These are phyloP conservation scores for Globisporangium polare DNA, from an alignment of 352 stramenopile species.

Conservation along the genomic window DNA sequence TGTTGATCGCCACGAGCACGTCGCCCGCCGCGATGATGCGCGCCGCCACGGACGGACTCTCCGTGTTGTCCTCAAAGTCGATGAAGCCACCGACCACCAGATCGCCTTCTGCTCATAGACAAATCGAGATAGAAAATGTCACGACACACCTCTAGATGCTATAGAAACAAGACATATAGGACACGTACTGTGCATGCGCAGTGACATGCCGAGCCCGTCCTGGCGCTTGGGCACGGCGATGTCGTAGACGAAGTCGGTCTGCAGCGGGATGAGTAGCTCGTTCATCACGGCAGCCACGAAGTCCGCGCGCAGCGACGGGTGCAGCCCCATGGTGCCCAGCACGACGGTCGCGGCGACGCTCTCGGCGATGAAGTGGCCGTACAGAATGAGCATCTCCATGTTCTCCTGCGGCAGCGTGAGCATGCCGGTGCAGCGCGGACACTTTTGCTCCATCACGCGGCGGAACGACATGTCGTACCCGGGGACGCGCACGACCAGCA, in stretches of 20 bases:
- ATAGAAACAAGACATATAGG: not conserved
- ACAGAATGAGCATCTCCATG: constrained; percentile 88
- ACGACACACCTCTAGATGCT: not conserved
- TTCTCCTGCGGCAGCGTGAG: constrained; percentile 71
- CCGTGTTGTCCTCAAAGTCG: constrained; percentile 75
- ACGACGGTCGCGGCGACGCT: constrained; percentile 57
- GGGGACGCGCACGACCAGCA: constrained; percentile 60
- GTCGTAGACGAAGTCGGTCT: constrained; percentile 84
- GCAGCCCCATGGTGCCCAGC: constrained; percentile 61
- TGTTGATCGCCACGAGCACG: constrained; percentile 83
- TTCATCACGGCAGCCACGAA: constrained; percentile 85
- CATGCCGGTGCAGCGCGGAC: constrained; percentile 50
- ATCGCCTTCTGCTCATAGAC: constrained; percentile 47
- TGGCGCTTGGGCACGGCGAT: constrained; percentile 73
- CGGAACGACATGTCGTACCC: constrained; percentile 81
- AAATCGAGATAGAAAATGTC: constrained; percentile 5
- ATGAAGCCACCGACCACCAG: constrained; percentile 79
- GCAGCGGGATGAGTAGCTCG: constrained; percentile 68
- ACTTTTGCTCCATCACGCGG: constrained; percentile 77
- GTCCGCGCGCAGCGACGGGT: constrained; percentile 69
- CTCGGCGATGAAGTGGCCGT: constrained; percentile 78
- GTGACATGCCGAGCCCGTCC: constrained; percentile 80
- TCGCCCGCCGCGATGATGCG: constrained; percentile 77
- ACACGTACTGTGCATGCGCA: constrained; percentile 79
- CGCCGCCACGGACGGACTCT: constrained; percentile 73